Evolutionary conservation across 1,284 basidiomycete genomes (phyloP).

Genomic region (Phenoliferia sp.): DNA sequence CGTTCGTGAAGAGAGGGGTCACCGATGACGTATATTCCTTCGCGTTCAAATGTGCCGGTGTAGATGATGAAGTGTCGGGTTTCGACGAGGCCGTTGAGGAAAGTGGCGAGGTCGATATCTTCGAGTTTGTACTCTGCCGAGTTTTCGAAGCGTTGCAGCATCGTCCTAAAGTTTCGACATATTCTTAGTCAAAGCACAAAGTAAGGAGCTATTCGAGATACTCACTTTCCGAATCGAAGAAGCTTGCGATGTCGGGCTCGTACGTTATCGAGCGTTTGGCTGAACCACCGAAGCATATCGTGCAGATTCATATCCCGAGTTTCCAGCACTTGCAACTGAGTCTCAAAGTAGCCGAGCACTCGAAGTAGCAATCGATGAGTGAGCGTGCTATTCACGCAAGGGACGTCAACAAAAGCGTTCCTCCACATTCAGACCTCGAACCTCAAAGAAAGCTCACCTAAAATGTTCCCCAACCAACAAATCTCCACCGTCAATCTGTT

Average conservation of each 20-base stretch:
- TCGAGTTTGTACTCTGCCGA: constrained; percentile 90
- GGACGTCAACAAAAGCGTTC: background rate
- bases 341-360: constrained; percentile 88
- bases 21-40: constrained; percentile 91
- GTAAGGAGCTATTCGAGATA: background rate
- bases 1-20: constrained; percentile 74
- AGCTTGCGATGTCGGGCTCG: constrained; percentile 88
- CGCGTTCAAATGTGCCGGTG: constrained; percentile 79
- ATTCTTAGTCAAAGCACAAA: too few relatives aligned
- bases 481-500: constrained; percentile 83
- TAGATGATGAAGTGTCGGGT: constrained; percentile 94
- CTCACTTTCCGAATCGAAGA: constrained; percentile 82
- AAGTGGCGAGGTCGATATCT: constrained; percentile 67
- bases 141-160: constrained; percentile 78
- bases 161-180: constrained; percentile 36
- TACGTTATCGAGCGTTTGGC: constrained; percentile 89
- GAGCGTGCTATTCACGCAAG: constrained; percentile 57
- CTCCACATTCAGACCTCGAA: background rate
- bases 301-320: constrained; percentile 62
- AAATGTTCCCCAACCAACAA: constrained; percentile 89
- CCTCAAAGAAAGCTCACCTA: constrained; percentile 54
- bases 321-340: constrained; percentile 71
- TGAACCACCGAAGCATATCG: constrained; percentile 82
- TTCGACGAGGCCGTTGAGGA: constrained; percentile 74
- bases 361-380: constrained; percentile 86